A percentile compares a stretch with the other conserved stretches of the same genome.
These are phyloP conservation scores for Quercus parvula DNA, from an alignment of 306 rosid genomes.

Conservation along the genomic window DNA sequence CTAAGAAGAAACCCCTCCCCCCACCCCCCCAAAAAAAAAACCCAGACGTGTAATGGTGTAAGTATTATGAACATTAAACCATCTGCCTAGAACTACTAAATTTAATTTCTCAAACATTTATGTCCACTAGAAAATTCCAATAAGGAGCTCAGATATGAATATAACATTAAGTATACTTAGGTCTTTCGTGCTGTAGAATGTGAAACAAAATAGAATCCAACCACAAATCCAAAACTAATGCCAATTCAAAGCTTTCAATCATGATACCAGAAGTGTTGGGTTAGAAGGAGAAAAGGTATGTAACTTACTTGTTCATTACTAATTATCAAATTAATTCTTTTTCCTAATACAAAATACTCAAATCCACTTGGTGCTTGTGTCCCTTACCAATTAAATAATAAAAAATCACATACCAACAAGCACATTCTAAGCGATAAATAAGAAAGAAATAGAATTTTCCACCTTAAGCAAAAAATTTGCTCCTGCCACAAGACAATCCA, in stretches of 20 bases:
- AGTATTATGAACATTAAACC: background rate
- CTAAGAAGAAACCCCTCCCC: background rate
- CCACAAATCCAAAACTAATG: background rate
- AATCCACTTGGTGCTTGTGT: too few relatives aligned
- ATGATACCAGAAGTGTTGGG: background rate
- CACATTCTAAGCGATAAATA: slow-evolving; percentile 1
- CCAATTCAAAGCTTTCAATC: background rate
- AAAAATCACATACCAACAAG: background rate
- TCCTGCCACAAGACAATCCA: slow-evolving; percentile 96
- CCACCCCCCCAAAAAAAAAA: background rate
- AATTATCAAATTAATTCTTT: too few relatives aligned
- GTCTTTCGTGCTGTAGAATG: background rate
- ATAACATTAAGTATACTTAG: background rate
- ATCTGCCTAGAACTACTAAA: background rate
- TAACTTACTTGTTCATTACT: too few relatives aligned
- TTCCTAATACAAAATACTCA: too few relatives aligned
- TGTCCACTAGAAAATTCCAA: slow-evolving; percentile 6
- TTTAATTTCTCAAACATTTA: background rate
- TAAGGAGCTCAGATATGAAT: background rate
- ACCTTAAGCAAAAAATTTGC: slow-evolving; percentile 98
- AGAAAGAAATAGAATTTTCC: slow-evolving; percentile 28
- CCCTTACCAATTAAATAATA: slow-evolving; percentile 9
- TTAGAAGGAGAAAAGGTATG: too few relatives aligned
- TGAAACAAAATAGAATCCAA: background rate
- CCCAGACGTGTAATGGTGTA: background rate